Evolutionary conservation across 495 filamentous ascomycete genomes (phyloP), one percentile per base, ranked within the genome.

Genomic region (Neurospora sp.): DNA sequence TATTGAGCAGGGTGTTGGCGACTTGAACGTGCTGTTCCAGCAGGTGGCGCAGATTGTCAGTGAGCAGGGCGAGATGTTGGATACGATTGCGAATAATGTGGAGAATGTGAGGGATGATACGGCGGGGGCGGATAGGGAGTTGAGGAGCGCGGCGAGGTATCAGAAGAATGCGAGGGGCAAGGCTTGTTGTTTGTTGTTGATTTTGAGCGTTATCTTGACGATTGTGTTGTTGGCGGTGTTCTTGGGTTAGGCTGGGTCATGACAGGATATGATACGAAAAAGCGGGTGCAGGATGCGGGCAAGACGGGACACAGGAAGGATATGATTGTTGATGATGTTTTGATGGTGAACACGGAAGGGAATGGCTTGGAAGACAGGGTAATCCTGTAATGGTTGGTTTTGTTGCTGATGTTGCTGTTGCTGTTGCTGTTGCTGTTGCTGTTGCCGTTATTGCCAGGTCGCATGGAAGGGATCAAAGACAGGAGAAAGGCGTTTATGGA

Each of bases 21-120:
- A 99, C 79, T 84, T 99, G 72, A 98, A 98, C 77, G 96, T 98
- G 81, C 86, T 99, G 39, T 99, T 98, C 86, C 87, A 94, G 48
- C 96, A 99, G 83, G 93, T 99, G 35, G 96, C 96, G 48, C 93
- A 96, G 77, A 98, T 99, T 77, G 95, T 99, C 44, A 88, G 88
- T 76, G 94, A 97, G 82, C 96, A 99, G 83, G 96, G 96, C 16
- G 93, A 92, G 59, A 88, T 91, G 80, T 85, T 99, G 14, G 93
- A 97, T 81, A 93, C 93, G 70, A 97, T 99, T 78, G 89, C 88
- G 74, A 90, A 91, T 73, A 97, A 98, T 79, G 93, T 98, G 7
- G 87, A 94, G 78, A 90, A 89, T 73, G 92, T 94, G 72, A 88
- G 89, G 71, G 89, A 89, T 40, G 90, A 94, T 77, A 96, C 94